A percentile compares a stretch with the other conserved stretches of the same genome.
These are phyloP conservation scores for Apiotrichum gracile DNA, from an alignment of 1,284 basidiomycete species.

Conservation along the genomic window DNA sequence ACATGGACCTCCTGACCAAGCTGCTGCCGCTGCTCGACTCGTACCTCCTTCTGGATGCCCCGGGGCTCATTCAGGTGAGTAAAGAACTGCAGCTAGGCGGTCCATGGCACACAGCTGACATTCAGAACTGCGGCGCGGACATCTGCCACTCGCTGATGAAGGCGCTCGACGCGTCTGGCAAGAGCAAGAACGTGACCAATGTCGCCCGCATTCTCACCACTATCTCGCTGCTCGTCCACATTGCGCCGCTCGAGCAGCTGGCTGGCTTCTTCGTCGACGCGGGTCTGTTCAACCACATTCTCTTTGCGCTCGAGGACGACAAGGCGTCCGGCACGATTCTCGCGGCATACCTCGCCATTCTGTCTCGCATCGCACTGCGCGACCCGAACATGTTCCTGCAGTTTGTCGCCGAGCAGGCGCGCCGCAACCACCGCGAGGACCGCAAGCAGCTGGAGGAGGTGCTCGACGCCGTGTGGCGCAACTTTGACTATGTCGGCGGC, in stretches of 20 bases:
- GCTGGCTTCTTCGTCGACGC: conserved; percentile 34
- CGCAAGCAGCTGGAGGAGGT: conserved; percentile 39
- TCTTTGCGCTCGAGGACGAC: conserved; percentile 42
- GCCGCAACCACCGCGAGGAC: conserved; percentile 20
- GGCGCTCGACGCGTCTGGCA: conserved; percentile 27
- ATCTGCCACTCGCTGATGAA: conserved; percentile 32
- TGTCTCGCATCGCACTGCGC: conserved; percentile 39
- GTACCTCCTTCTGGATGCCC: conserved; percentile 68
- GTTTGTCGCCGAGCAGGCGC: conserved; percentile 35
- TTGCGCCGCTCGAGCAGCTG: conserved; percentile 27
- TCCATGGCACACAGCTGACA: too few relatives aligned
- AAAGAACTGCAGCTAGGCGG: too few relatives aligned
- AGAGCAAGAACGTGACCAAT: conserved; percentile 26
- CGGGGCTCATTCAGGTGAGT: conserved; percentile 61
- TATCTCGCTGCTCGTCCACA: conserved; percentile 30
- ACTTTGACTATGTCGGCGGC: conserved; percentile 47
- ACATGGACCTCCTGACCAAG: conserved; percentile 69
- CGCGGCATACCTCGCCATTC: conserved; percentile 38
- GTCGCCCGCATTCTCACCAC: conserved; percentile 30
- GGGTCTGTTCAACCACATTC: conserved; percentile 40
- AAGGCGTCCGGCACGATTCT: conserved; percentile 43
- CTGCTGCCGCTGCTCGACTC: conserved; percentile 67
- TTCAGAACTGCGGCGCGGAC: conserved; percentile 46
- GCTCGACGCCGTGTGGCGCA: conserved; percentile 46
- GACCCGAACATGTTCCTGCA: conserved; percentile 40